Base-by-base conservation (phyloP, 2,329 filamentous ascomycete genomes). In the Remersonia thermophila region DNA sequence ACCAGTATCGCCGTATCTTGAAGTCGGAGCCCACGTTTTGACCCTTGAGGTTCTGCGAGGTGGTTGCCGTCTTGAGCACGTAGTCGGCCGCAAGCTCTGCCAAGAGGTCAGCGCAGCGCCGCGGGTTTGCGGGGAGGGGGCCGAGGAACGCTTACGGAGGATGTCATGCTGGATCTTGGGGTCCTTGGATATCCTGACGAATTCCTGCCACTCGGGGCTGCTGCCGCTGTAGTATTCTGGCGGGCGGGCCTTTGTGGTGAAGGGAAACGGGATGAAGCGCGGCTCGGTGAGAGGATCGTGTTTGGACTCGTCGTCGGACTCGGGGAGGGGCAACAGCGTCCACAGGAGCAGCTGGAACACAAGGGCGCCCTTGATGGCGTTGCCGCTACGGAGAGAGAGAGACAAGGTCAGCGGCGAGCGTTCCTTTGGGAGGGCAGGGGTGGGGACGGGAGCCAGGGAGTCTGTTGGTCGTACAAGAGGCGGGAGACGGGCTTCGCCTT, bases 171-270 rank as follows among this genome's bases (percentile, higher is more conserved):
- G 57, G 8, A 67, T 57, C 30, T 66, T 54, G 11, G 50, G 53
- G 41, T 80, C 66, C 43, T 65, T 66, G 42, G 66, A 71, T n/a
- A 80, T 58, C 37, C 66, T 67, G 12, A 75, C 50, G 44, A 77
- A 82, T 33, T 64, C 61, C 42, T 64, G 59, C 73, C 73, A 81
- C 53, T 82, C 78, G 3, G 76, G 75, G 45, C 79, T 74, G 17
- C 58, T 60, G 35, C 65, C 65, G 41, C 60, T 62, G 50, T 77
- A 79, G 2, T 67, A 68, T 20, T 55, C 51, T 20, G 66, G 62
- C 12, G 62, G 56, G 13, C 73, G 55, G 39, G 60, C 46, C 33
- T 62, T 63, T 1, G 64, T 71, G 2, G 71, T 74, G 30, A 73
- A 73, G 3, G 74, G 73, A 35, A 81, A 68, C 0, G 77, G 73